Evolutionary conservation across 345 rosid genomes (phyloP).

Genomic region (Melastoma malabathricum): DNA sequence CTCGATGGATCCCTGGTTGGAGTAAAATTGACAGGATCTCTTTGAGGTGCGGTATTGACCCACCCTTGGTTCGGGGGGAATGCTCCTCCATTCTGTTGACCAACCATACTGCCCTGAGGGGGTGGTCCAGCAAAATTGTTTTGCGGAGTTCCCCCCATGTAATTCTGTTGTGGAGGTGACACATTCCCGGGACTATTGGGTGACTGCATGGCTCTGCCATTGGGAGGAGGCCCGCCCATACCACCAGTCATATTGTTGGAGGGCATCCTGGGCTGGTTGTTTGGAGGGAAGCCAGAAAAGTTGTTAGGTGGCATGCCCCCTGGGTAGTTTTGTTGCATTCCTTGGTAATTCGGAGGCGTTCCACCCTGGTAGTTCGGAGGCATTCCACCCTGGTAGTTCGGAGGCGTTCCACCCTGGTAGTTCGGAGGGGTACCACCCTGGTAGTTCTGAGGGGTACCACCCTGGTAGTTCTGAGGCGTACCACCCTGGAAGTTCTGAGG

Average conservation of each 20-base stretch:
- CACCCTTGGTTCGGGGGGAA: conserved; percentile 12
- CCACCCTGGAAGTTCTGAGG: conserved; percentile 13
- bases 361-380: conserved; percentile 14
- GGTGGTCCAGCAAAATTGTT: conserved; percentile 1
- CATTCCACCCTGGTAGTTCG: conserved; percentile 15
- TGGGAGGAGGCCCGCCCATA: no score
- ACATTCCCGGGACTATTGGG: conserved; percentile 5
- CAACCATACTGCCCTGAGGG: conserved; percentile 11
- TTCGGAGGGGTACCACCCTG: conserved; percentile 16
- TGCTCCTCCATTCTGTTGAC: background rate
- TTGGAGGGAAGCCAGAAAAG: conserved; percentile 9
- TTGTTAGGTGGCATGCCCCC: conserved; percentile 15
- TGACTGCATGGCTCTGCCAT: no score
- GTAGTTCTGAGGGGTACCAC: conserved; percentile 8
- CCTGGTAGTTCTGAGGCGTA: conserved; percentile 7
- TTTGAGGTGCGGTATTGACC: conserved; percentile 8
- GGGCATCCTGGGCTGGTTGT: conserved; percentile 7
- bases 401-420: conserved; percentile 12
- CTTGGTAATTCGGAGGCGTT: conserved; percentile 10
- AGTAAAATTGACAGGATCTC: conserved; percentile 10
- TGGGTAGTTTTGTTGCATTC: conserved; percentile 11
- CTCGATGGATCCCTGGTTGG: conserved; percentile 13
- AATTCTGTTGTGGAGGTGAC: conserved; percentile 5
- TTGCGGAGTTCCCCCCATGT: conserved; percentile 2
- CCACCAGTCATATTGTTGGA: background rate